Evolutionary conservation across 1,139 yeast genomes (phyloP), one percentile per base, ranked within the genome.

Genomic region (Sugiyamaella castrensis): DNA sequence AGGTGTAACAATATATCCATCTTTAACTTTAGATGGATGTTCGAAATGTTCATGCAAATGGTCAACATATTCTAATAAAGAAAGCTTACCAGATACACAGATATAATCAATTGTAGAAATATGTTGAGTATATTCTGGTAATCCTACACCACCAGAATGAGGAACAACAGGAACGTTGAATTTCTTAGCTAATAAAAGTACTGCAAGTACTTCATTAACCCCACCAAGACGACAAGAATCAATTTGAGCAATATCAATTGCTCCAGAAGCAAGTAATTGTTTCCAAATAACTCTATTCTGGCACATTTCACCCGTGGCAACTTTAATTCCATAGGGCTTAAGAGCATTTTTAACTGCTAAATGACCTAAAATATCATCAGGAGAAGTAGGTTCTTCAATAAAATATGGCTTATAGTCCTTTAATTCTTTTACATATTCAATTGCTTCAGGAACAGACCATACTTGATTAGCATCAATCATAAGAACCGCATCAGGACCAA

Each of bases 291-390:
- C 68, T 47, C 73, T 57, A 59, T 69, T 70, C 52, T 71, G 72
- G 53, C 70, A 69, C 72, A 70, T 69, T 56, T 71, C 74, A 19
- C 74, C 74, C 8, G 74, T 71, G 6, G 74, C 74, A 5, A 71
- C 74, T 34, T 67, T 67, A 51, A 70, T 68, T 1, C 71, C 72
- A 45, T 65, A 60, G 9, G 67, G 68, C 50, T 64, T 61, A 26
- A 71, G 61, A 10, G 72, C 74, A 33, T 68, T 62, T 43, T 68
- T 59, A 47, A 70, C 65, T 4, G 70, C 64, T 43, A 65, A 59
- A 53, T 70, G 74, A 26, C 74, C 74, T 24, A 70, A 57, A 32
- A 71, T 60, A 51, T 70, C 74, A 49, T 70, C 74, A 13, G 74
- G 74, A 26, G 70, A 66, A 5, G 74, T 70, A 29, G 74, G 74